Evolutionary conservation across 352 stramenopile species (phyloP).

Genomic region (Phytopythium boreale): DNA sequence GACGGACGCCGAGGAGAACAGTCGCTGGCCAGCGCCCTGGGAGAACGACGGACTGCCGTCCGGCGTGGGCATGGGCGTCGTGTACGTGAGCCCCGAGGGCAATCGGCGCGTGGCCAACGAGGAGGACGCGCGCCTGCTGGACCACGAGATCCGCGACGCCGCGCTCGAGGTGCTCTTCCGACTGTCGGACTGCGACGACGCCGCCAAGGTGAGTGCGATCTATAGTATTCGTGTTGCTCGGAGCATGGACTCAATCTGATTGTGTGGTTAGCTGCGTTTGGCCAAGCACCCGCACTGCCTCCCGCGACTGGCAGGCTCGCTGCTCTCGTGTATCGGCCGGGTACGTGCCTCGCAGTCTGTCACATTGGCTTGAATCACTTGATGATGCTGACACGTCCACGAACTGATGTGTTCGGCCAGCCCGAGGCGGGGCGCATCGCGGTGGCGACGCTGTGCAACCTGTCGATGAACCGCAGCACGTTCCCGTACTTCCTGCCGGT

Average conservation of each 20-base stretch:
- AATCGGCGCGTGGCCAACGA: conserved; percentile 39
- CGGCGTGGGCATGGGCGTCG: conserved; percentile 70
- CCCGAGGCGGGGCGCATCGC: conserved; percentile 73
- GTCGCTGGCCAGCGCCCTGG: conserved; percentile 70
- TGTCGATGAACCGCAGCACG: conserved; percentile 74
- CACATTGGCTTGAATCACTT: not conserved
- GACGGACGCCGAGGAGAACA: conserved; percentile 48
- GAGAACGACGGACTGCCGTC: conserved; percentile 69
- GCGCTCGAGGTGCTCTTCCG: conserved; percentile 73
- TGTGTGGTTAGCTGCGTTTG: conserved; percentile 41
- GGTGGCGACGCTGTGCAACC: conserved; percentile 63
- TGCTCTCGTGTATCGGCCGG: conserved; percentile 70
- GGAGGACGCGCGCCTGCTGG: conserved; percentile 44
- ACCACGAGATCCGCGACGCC: conserved; percentile 77
- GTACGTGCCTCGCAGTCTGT: conserved; percentile 24
- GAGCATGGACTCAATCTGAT: too few relatives aligned
- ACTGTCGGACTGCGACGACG: conserved; percentile 58
- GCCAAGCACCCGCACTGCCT: conserved; percentile 69
- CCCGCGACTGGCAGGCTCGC: conserved; percentile 37
- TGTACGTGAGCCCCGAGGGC: conserved; percentile 70
- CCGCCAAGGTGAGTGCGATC: conserved; percentile 33
- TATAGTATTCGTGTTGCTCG: too few relatives aligned
- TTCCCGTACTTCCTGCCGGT: conserved; percentile 80
- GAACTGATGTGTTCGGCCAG: conserved; percentile 14
- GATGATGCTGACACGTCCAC: not conserved